Base-by-base conservation (phyloP, 345 rosid species). In the Hypericum androsaemum region DNA sequence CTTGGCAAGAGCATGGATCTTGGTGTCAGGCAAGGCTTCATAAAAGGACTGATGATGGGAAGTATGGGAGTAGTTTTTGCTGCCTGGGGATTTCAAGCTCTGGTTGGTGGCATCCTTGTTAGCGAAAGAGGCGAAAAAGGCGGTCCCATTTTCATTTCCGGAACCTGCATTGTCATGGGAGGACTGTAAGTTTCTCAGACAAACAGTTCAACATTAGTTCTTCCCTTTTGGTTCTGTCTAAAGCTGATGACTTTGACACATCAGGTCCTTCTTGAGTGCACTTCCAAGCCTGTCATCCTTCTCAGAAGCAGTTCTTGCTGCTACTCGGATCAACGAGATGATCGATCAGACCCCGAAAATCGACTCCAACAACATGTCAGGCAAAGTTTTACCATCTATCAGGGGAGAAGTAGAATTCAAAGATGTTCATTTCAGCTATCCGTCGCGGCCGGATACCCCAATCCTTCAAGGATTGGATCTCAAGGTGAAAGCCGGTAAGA, bases 1-100 rank as follows among this genome's bases (percentile, higher is more conserved):
- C 75, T 77, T 40, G 37, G 70, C 12, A 69, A 53, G n/a, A 68
- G 67, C 37, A 62, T 64, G 70, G 66, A 68, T 57, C 69, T 77
- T 8, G 76, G 82, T 0, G 56, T 74, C 22, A 74, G 67, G 55
- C 74, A 74, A 67, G 84, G 88, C 12, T 54, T 79, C 8, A 47
- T 64, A 10, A 82, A 82, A 61, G 88, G 88, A 38, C 50, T 79
- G 58, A 17, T 71, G 56, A 66, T 82, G 3, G 84, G 82, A 28
- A 81, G 80, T 60, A 72, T 70, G 71, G 80, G 80, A 50, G 70
- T 79, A 39, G 57, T 71, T 35, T 82, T 58, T 50, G 73, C 67
- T 10, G 55, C 59, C 15, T 79, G 84, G 88, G 74, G 77, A 42
- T 73, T 79, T 52, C 66, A 59, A 58, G 75, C 82, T 48, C 78